Evolutionary conservation across 352 stramenopile genomes (phyloP), one percentile per base, ranked within the genome.

Genomic region (Phytophthora hibernalis): DNA sequence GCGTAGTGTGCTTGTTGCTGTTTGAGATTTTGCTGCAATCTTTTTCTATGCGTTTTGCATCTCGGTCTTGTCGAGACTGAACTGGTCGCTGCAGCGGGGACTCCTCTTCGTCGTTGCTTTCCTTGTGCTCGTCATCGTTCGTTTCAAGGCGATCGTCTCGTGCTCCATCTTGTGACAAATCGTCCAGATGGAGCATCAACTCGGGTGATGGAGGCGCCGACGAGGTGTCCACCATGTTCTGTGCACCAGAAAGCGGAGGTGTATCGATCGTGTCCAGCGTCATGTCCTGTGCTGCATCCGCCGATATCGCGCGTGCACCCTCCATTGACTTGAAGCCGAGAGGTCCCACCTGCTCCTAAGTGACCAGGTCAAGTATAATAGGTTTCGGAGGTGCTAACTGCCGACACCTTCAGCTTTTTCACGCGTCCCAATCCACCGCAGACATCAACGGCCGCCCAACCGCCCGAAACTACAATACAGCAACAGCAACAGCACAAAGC

Each of bases 1-100:
- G 74, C 83, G 52, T 89, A 89, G 43, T 90, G 80, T 28, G 77
- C 76, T 38, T 89, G 79, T 61, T 90, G 79, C 55, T 87, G 72
- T 57, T 76, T 73, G 2, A 90, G 54, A 30, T 87, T 89, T 21
- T 61, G 65, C 61, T 88, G 77, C 38, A 90, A 67, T 61, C 75
- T 77, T 10, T 52, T 49, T 92, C 81, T 49, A 92, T 72, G 31
- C 69, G 69, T 37, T 75, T 65, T 33, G 66, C 49, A 33, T 74
- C 54, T 59, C 54, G 15, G 61, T 83, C 75, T 16, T 31, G 33
- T 31, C 33, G 56, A 22, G 7, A 8, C 15, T 40, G 59, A 30
- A n/a, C 13, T 38, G 51, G 50, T 56, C 21, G 47, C 18, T 61
- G 43, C 5, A 54, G 15, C 2, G 48, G 43, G 11, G 57, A 49